These are phyloP conservation scores for Xylogone sp. DNA, from an alignment of 2,329 filamentous ascomycete genomes.

Conservation along the genomic window DNA sequence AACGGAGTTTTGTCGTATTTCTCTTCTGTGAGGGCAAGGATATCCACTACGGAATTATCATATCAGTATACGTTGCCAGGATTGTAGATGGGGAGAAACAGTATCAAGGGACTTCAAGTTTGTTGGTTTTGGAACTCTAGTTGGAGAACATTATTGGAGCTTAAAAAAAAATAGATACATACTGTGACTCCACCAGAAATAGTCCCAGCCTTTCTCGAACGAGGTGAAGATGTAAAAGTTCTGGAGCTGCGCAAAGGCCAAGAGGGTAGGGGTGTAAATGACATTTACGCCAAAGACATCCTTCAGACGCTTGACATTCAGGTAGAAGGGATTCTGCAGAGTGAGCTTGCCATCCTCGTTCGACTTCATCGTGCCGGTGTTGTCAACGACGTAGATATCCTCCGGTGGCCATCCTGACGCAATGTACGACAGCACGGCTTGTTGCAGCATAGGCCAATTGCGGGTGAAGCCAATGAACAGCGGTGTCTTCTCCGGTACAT, in stretches of 20 bases:
- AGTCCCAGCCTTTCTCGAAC: conserved; percentile 36
- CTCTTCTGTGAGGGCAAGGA: neutral
- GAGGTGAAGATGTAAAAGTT: conserved; percentile 46
- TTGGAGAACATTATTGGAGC: no score
- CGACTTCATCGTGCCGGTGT: conserved; percentile 49
- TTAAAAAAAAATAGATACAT: neutral
- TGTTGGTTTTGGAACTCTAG: no score
- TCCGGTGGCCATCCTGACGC: conserved; percentile 51
- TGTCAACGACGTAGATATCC: conserved; percentile 53
- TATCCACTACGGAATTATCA: neutral
- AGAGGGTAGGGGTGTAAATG: conserved; percentile 39
- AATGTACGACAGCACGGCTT: conserved; percentile 50
- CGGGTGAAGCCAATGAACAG: conserved; percentile 54
- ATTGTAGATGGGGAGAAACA: no score
- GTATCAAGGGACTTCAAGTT: no score
- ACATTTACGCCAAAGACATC: conserved; percentile 44
- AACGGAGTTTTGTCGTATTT: conserved; percentile 2
- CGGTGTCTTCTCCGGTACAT: conserved; percentile 14
- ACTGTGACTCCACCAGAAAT: conserved; percentile 50
- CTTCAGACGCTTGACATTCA: conserved; percentile 43
- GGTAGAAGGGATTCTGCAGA: conserved; percentile 51
- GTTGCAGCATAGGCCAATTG: conserved; percentile 47
- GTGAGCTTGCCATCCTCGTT: conserved; percentile 19
- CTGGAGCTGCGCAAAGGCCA: conserved; percentile 49
- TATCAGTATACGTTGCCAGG: neutral